phyloP scores from a whole-genome alignment of 1,139 yeast genomes.

The Diutina neorugosa region DNA sequence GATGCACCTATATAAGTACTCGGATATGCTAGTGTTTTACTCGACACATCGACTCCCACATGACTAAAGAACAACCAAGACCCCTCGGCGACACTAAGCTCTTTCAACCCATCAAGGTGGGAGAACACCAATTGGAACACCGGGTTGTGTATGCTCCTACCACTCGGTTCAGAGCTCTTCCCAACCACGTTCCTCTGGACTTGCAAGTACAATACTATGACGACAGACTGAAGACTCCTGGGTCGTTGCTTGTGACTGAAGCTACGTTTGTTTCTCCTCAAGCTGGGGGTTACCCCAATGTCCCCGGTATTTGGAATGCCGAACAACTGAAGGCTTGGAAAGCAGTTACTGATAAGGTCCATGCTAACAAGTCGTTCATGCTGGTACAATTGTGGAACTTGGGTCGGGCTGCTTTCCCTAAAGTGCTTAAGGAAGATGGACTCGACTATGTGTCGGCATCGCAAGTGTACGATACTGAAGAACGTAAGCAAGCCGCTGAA shows the following conservation, averaged over 20 bases:
- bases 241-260: constrained; percentile 9
- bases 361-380: constrained; percentile 25
- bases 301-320: constrained; percentile 43
- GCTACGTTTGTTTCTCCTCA: constrained; percentile 7
- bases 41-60: too few relatives aligned
- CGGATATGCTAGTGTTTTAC: background rate
- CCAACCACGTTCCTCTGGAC: constrained; percentile 8
- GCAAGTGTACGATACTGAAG: constrained; percentile 13
- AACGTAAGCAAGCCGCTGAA: constrained; percentile 14
- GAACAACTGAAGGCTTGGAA: constrained; percentile 40
- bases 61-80: background rate
- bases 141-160: constrained; percentile 11
- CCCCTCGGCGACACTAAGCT: constrained; percentile 5
- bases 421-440: constrained; percentile 16
- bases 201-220: constrained; percentile 8
- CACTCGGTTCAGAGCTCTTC: constrained; percentile 10
- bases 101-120: constrained; percentile 11
- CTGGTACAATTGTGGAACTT: constrained; percentile 49
- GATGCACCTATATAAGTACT: background rate
- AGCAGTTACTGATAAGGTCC: constrained; percentile 35
- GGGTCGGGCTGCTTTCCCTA: background rate
- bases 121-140: constrained; percentile 8
- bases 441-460: constrained; percentile 15
- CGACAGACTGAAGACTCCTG: constrained; percentile 9
- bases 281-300: constrained; percentile 26